Percentiles rank a stretch among this genome's conserved stretches.
Evolutionary conservation across 495 filamentous ascomycete genomes (phyloP).

Genomic region (Tuber microsphaerosporum): DNA sequence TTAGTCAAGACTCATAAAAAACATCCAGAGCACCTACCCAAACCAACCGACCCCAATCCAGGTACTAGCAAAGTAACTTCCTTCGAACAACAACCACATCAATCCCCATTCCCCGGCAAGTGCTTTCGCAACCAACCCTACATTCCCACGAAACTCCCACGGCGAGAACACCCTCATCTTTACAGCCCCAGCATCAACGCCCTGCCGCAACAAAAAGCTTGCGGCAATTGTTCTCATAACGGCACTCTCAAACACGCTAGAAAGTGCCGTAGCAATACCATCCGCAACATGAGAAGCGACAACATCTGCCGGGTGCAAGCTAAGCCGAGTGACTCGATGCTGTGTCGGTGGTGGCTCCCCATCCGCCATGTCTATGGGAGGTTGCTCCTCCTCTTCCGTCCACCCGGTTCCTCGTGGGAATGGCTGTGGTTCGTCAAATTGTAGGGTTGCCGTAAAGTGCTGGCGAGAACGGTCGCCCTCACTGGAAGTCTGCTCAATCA

Average conservation of each 20-base stretch:
- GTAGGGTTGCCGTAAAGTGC: constrained; percentile 33
- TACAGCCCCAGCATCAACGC: constrained; percentile 7
- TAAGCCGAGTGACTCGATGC: constrained; percentile 34
- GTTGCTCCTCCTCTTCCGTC: constrained; percentile 13
- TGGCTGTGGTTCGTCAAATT: constrained; percentile 16
- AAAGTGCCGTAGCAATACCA: constrained; percentile 34
- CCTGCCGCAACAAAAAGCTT: constrained; percentile 26
- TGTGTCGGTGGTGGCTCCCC: constrained; percentile 22
- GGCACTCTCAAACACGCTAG: constrained; percentile 30
- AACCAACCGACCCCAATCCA: constrained; percentile 36
- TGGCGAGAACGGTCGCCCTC: constrained; percentile 11
- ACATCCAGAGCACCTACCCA: constrained; percentile 19
- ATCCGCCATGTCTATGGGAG: constrained; percentile 9
- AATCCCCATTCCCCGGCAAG: constrained; percentile 37
- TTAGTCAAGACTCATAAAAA: not conserved
- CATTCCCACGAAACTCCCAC: constrained; percentile 26
- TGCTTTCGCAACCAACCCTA: constrained; percentile 26
- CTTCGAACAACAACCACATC: constrained; percentile 38
- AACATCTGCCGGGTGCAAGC: constrained; percentile 36
- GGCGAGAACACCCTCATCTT: constrained; percentile 22
- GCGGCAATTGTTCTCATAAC: constrained; percentile 35
- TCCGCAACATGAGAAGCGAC: constrained; percentile 35
- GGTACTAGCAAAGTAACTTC: constrained; percentile 32
- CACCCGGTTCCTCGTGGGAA: constrained; percentile 12
- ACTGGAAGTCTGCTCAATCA: constrained; percentile 33